These are phyloP conservation scores for Lizonia empirigonia DNA, from an alignment of 2,329 filamentous ascomycete species.

Conservation along the genomic window DNA sequence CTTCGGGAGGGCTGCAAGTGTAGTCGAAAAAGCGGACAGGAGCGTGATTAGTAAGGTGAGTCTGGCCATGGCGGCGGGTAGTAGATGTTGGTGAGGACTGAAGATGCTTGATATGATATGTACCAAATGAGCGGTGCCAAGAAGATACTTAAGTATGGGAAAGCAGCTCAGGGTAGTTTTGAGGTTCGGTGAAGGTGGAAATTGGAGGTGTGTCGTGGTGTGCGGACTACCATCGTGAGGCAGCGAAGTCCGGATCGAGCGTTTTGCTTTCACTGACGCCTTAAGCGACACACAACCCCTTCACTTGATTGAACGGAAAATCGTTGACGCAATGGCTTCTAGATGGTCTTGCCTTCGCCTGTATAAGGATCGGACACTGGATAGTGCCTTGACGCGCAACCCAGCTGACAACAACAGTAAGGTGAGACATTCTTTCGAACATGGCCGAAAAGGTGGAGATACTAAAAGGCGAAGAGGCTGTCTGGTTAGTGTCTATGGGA, in stretches of 20 bases:
- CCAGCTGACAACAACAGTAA: background rate
- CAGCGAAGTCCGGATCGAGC: constrained; percentile 3
- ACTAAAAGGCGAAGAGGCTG: background rate
- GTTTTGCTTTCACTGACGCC: constrained; percentile 6
- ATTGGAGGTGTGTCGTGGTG: background rate
- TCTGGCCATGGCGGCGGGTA: background rate
- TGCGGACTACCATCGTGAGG: background rate
- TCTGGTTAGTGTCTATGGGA: background rate
- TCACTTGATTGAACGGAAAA: background rate
- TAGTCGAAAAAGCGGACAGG: background rate
- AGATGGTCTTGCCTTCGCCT: too few relatives aligned
- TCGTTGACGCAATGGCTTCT: too few relatives aligned
- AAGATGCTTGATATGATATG: background rate
- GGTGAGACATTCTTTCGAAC: too few relatives aligned
- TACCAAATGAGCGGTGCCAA: background rate
- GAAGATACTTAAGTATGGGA: background rate
- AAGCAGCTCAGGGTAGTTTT: background rate
- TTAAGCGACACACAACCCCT: background rate
- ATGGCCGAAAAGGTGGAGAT: background rate
- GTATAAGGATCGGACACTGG: background rate
- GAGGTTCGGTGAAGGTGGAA: background rate
- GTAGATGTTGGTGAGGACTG: too few relatives aligned
- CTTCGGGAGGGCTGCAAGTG: constrained; percentile 7
- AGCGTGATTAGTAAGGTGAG: background rate
- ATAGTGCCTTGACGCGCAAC: background rate